These are phyloP conservation scores for Leccinum fibrillosum DNA, from an alignment of 768 basidiomycete genomes.

Conservation along the genomic window DNA sequence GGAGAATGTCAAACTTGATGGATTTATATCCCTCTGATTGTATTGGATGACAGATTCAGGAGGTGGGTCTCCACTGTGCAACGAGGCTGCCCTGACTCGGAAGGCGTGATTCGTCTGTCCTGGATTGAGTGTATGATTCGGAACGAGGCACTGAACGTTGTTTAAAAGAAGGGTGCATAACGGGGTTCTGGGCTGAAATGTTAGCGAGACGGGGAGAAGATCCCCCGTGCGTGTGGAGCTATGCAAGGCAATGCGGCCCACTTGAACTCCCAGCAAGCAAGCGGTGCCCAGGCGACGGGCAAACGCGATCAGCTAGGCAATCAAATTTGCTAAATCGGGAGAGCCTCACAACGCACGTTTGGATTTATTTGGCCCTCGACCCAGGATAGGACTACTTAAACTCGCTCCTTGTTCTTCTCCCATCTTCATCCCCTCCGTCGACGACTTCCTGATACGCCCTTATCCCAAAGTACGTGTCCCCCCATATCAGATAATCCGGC, in stretches of 20 bases:
- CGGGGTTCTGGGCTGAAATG: conserved; percentile 8
- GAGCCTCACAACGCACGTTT: conserved; percentile 16
- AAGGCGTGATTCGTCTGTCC: background rate
- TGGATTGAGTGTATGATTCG: background rate
- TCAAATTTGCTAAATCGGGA: conserved; percentile 9
- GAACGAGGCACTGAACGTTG: conserved; percentile 3
- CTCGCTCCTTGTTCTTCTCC: conserved; percentile 12
- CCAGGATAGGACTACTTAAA: conserved; percentile 32
- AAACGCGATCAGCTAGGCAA: conserved; percentile 6
- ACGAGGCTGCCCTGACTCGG: background rate
- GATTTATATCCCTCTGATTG: background rate
- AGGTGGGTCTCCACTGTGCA: background rate
- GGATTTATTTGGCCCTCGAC: conserved; percentile 33
- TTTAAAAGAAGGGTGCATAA: background rate
- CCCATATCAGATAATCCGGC: background rate
- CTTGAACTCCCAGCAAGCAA: conserved; percentile 8
- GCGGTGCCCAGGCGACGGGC: conserved; percentile 16
- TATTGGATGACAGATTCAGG: background rate
- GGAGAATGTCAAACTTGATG: background rate
- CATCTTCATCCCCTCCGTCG: conserved; percentile 22
- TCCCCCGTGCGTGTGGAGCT: background rate
- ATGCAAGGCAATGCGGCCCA: conserved; percentile 13
- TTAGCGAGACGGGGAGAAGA: background rate
- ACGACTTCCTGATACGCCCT: background rate
- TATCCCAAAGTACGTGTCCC: conserved; percentile 7